phyloP scores from a whole-genome alignment of 345 rosid species.

The Eucalyptus pauciflora region DNA sequence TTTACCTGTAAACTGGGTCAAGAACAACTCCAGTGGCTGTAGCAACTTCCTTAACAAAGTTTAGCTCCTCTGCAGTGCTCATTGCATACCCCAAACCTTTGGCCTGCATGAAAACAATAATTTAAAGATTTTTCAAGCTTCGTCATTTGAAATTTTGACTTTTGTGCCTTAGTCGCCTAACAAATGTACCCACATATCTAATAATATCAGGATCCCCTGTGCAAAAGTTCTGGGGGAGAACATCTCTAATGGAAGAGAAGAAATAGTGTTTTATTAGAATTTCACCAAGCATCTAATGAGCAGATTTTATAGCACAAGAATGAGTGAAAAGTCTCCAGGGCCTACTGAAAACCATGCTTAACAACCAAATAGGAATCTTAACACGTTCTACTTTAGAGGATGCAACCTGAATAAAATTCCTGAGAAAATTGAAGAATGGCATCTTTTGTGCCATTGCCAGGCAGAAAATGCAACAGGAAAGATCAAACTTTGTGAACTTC shows the following conservation, averaged over 20 bases:
- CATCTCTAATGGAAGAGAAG: not conserved
- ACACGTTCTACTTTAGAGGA: not conserved
- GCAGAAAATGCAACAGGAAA: not conserved
- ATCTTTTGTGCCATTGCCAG: not conserved
- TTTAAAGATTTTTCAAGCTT: not conserved
- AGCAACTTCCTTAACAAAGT: slow-evolving; percentile 75
- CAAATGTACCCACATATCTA: not conserved
- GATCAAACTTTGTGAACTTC: not conserved
- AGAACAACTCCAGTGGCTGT: slow-evolving; percentile 66
- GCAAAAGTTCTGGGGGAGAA: not conserved
- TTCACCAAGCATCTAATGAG: not conserved
- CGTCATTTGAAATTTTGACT: not conserved
- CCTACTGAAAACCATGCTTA: not conserved
- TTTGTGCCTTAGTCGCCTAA: not conserved
- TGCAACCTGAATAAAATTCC: not conserved
- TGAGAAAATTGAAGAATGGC: not conserved
- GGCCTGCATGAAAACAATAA: slow-evolving; percentile 31
- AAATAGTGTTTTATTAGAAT: not conserved
- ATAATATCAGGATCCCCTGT: not conserved
- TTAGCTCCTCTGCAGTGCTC: slow-evolving; percentile 66
- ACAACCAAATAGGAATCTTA: not conserved
- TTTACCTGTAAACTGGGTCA: slow-evolving; percentile 90
- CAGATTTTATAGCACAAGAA: not conserved
- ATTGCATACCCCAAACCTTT: slow-evolving; percentile 89
- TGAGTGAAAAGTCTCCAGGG: not conserved